Evolutionary conservation across 352 stramenopile species (phyloP), one percentile per base, ranked within the genome.

Genomic region (Phytophthora kernoviae): DNA sequence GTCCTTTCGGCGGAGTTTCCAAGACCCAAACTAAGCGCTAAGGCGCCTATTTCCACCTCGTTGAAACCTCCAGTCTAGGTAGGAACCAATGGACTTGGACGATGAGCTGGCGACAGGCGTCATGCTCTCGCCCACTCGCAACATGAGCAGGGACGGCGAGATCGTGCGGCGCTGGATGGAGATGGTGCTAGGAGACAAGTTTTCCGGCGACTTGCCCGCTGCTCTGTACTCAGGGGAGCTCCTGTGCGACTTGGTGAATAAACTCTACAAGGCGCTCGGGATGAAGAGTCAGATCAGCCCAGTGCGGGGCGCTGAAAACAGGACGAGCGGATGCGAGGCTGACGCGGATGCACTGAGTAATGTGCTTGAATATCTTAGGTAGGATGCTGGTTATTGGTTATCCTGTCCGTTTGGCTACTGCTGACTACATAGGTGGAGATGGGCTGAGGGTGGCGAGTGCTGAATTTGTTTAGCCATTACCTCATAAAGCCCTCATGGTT

Each of bases 131-230:
- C 64, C 75, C 46, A 70, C 70, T 40, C 53, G 53, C 56, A 68
- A 77, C 41, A n/a, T 54, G 36, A 66, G 61, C 60, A 76, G 77
- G 53, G 81, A 81, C 54, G 73, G 77, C 45, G 81, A 90, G 53
- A 87, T 94, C 64, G 84, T 87, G 36, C 79, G 81, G 53, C 81
- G 84, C 42, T 96, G 87, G 87, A 90, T 96, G 62, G 87, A 93
- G 56, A 94, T 96, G 87, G 85, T 96, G 54, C 76, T 94, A 17
- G 81, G 82, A 36, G 84, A 94, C 44, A 92, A 91, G 65, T 80
- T 90, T 32, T 30, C 58, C 21, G 57, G 66, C 26, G 68, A 78
- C 15, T 81, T 92, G 48, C 66, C 75, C 7, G 46, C 65, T 7
- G 77, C 75, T 55, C 76, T 95, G 48, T 73, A 74, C 51, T 83